A percentile compares a stretch with the other conserved stretches of the same genome.
Conservation (phyloP, 140 eudicot species). For the Oenanthe javanica region DNA sequence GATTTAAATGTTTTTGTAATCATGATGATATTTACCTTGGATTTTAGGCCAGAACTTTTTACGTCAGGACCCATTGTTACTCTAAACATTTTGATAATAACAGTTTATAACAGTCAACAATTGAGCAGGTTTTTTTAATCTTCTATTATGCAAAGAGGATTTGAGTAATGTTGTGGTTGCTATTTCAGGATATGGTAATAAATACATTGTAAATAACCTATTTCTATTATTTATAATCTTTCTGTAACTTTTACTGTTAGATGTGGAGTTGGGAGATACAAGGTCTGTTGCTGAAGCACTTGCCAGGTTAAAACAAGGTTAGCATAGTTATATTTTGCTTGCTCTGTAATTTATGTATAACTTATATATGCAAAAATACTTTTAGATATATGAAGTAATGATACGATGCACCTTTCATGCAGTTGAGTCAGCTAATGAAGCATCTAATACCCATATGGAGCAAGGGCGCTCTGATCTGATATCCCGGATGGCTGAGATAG, state of each 20-base stretch:
- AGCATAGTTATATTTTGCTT: constrained; percentile 12
- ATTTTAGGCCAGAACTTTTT: neutral
- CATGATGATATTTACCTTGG: neutral
- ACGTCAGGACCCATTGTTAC: neutral
- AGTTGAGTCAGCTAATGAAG: constrained; percentile 82
- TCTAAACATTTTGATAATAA: neutral
- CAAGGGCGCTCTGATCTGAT: constrained; percentile 58
- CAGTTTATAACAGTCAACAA: neutral
- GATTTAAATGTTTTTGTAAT: neutral
- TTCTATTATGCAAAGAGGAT: neutral
- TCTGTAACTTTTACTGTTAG: constrained; percentile 23
- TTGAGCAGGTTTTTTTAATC: neutral
- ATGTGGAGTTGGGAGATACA: constrained; percentile 69
- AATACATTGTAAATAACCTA: neutral
- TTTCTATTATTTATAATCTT: neutral
- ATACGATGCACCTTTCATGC: constrained; percentile 10
- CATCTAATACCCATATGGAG: constrained; percentile 32
- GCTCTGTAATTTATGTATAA: neutral
- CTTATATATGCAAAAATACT: neutral
- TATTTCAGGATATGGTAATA: neutral
- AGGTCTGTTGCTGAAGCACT: constrained; percentile 92
- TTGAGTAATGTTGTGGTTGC: neutral
- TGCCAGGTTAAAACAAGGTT: constrained; percentile 69
- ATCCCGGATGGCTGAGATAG: constrained; percentile 74
- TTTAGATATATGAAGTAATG: constrained; percentile 4